Evolutionary conservation across 441 rosid genomes (phyloP), one percentile per base, ranked within the genome.

Genomic region (Populus hybrid): DNA sequence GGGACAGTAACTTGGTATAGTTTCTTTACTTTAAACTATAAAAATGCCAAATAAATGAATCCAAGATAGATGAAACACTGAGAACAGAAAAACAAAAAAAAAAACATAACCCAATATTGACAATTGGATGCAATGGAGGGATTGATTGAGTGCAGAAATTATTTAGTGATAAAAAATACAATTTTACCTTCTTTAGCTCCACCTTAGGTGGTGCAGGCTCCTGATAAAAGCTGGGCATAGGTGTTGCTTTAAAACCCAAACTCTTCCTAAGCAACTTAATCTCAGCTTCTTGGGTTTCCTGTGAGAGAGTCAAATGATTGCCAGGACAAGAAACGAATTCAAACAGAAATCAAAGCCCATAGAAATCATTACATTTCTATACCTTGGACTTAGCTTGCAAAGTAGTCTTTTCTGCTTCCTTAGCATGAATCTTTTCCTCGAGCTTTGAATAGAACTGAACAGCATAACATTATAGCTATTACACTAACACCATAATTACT

Each of bases 281-380:
- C 89, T 97, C 99, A 50, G 98, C 98, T 80, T 97, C 97, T 87
- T 91, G 99, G 71, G 90, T 85, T 89, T 97, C 98, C 99, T 96
- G 87, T 16, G 70, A 75, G 77, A 68, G 42, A 69, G 72, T 71
- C 69, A 59, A 82, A 80, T 18, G n/a, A 72, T 64, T 76, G 16
- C 72, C 53, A 69, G 19, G 42, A 73, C 16, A 30, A 30, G 63
- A 72, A 78, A 18, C 69, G 63, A 30, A 64, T 71, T 63, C n/a
- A 66, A 70, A 34, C 38, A 34, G 9, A 53, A 69, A 79, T 42
- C 59, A 74, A 46, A 74, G 36, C 11, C 32, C 79, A 69, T 9
- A 21, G 50, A 32, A 69, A 75, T 77, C 11, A 81, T 6, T 75
- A 78, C n/a, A 76, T 71, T 78, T 75, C 32, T 11, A 59, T 46